A percentile compares a stretch with the other conserved stretches of the same genome.
phyloP scores from a whole-genome alignment of 495 filamentous ascomycete genomes.

The Tuber calosporum region DNA sequence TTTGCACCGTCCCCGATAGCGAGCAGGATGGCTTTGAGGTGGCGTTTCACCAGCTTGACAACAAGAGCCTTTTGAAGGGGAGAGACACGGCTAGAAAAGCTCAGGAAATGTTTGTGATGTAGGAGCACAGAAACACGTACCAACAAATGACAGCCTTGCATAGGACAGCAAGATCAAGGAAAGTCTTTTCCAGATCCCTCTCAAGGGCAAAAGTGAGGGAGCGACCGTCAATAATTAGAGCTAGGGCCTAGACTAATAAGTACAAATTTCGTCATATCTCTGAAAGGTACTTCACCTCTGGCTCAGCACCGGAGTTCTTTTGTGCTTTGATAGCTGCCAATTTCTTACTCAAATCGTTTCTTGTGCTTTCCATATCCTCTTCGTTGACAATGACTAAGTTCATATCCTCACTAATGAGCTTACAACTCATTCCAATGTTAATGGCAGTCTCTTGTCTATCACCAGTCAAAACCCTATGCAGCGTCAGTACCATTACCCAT shows the following conservation, averaged over 20 bases:
- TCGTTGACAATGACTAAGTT: constrained; percentile 95
- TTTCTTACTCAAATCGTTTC: constrained; percentile 85
- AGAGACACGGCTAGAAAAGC: constrained; percentile 66
- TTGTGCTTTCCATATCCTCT: constrained; percentile 63
- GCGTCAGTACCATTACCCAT: not conserved
- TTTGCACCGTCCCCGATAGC: constrained; percentile 98
- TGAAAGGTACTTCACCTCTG: constrained; percentile 48
- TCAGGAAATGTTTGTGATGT: constrained; percentile 8
- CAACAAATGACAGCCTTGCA: constrained; percentile 99
- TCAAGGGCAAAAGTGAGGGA: constrained; percentile 91
- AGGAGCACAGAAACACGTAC: constrained; percentile 43
- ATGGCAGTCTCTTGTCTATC: constrained; percentile 98
- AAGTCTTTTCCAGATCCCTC: constrained; percentile 84
- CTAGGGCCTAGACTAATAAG: constrained; percentile 51
- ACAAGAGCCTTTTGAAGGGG: constrained; percentile 98
- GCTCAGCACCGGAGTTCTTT: constrained; percentile 61
- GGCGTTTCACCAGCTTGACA: constrained; percentile 96
- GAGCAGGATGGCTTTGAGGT: constrained; percentile 82
- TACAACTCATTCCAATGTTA: constrained; percentile 99
- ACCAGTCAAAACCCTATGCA: constrained; percentile 68
- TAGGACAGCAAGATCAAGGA: constrained; percentile 85
- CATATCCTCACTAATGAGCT: constrained; percentile 98
- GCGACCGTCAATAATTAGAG: constrained; percentile 94
- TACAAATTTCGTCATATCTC: constrained; percentile 1
- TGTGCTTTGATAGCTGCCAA: constrained; percentile 74